Evolutionary conservation across 2,329 filamentous ascomycete species (phyloP), one percentile per base, ranked within the genome.

Genomic region (Fusarium xyrophilum): DNA sequence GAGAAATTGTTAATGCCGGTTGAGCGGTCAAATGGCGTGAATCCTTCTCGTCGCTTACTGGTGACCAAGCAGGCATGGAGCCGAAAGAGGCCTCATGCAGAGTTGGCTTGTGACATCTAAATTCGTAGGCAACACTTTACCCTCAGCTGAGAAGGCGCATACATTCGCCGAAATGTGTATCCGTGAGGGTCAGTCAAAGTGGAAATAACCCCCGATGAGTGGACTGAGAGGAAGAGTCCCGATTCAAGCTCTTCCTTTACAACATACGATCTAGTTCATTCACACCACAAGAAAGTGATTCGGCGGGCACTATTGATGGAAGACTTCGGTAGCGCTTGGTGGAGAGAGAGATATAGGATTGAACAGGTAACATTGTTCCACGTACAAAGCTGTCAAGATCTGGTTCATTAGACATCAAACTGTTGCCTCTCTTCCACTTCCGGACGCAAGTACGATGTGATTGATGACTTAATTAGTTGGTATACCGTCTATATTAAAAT

Each of bases 31-130:
- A 53, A 30, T 27, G 23, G 21, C 7, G 23, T 13, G 56, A 55
- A 55, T 58, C 40, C 35, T 62, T 61, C 47, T 25, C 7, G 38
- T 23, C 19, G 46, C 56, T 47, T 50, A 54, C n/a, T 25, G 56
- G 40, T 62, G 27, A 62, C 46, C 55, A 60, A 62, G 28, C 59
- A 32, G 8, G 6, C 38, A 23, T 23, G 21, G 23, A 7, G 13
- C 38, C n/a, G n/a, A 39, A 39, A 39, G 8, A 39, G 36, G 38
- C 13, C 38, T 39, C 38, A 39, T 39, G n/a, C 13, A 23, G 38
- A 23, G 38, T 39, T 23, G 38, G 38, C n/a, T 23, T 7, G 38
- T 39, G 38, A 39, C 38, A 23, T 23, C n/a, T 19, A 12, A 35
- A 35, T 35, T 23, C 5, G 14, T 15, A 21, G 38, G 23, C 5